Percentiles rank a stretch among this genome's conserved stretches.
Evolutionary conservation across 2,329 filamentous ascomycete genomes (phyloP).

Genomic region (Tolypocladium endophyticum): DNA sequence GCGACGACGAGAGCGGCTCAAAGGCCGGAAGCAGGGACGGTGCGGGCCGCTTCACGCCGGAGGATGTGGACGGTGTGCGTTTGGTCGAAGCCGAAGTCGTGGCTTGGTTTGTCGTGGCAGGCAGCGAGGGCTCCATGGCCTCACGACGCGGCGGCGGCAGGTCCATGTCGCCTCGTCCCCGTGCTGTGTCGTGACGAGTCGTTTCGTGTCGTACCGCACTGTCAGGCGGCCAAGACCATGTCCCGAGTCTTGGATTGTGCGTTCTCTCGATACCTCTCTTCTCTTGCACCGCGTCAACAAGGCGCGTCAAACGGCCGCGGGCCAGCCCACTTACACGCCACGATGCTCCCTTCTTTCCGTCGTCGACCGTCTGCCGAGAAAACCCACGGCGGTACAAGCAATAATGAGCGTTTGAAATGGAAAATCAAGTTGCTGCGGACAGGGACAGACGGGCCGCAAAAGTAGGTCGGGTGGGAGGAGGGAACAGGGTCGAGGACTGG

Average conservation of each 20-base stretch:
- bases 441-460: conserved; percentile 1
- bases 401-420: neutral
- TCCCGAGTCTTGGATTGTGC: neutral
- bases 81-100: conserved; percentile 1
- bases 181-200: neutral
- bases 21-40: conserved; percentile 68
- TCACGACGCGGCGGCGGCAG: conserved; percentile 22
- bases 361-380: neutral
- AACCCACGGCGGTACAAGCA: neutral
- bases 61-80: conserved; percentile 1
- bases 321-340: conserved; percentile 1
- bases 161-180: conserved; percentile 21
- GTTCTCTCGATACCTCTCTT: neutral
- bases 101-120: conserved; percentile 10
- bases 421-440: neutral
- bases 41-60: conserved; percentile 47
- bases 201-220: neutral
- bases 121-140: conserved; percentile 21
- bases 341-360: neutral
- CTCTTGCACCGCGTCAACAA: neutral
- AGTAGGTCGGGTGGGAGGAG: conserved; percentile 3
- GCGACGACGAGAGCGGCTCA: conserved; percentile 70
- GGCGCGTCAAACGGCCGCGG: neutral
- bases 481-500: neutral
- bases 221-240: neutral